phyloP scores from a whole-genome alignment of 2,329 filamentous ascomycete genomes.

The Parastagonospora avenae region DNA sequence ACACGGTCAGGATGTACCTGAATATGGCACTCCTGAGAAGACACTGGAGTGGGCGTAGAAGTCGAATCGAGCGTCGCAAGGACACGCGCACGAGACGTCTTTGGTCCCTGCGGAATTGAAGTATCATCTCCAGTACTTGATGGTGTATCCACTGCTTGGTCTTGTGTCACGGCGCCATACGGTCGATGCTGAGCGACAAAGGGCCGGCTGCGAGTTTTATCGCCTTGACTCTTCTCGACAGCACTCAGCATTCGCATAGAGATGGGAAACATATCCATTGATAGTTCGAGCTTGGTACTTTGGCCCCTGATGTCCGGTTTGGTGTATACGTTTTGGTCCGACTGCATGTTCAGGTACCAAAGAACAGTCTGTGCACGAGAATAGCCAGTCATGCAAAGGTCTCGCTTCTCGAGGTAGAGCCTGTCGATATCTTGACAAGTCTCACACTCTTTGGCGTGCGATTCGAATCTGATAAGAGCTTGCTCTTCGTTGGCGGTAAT shows the following conservation, averaged over 20 bases:
- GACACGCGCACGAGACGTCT: slow-evolving; percentile 22
- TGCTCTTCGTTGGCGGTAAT: slow-evolving; percentile 24
- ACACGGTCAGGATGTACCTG: slow-evolving; percentile 19
- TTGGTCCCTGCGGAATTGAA: slow-evolving; percentile 12
- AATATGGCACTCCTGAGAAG: slow-evolving; percentile 19
- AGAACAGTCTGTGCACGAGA: slow-evolving; percentile 23
- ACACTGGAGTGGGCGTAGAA: slow-evolving; percentile 14
- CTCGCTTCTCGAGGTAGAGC: slow-evolving; percentile 22
- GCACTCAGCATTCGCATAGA: slow-evolving; percentile 23
- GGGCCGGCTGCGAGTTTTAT: slow-evolving; percentile 16
- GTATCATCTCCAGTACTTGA: slow-evolving; percentile 9
- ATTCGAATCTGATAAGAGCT: slow-evolving; percentile 30
- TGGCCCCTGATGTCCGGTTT: slow-evolving; percentile 13
- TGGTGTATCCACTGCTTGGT: slow-evolving; percentile 2
- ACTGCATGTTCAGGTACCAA: slow-evolving; percentile 27
- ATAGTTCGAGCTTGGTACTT: slow-evolving; percentile 24
- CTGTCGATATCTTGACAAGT: slow-evolving; percentile 24
- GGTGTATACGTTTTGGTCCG: slow-evolving; percentile 26
- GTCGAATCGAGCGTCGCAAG: slow-evolving; percentile 17
- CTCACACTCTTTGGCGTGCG: slow-evolving; percentile 29
- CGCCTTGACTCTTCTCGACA: slow-evolving; percentile 21
- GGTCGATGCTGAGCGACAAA: slow-evolving; percentile 26
- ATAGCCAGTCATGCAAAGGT: slow-evolving; percentile 31
- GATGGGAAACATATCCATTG: slow-evolving; percentile 18
- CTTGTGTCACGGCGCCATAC: slow-evolving; percentile 10